phyloP scores from a whole-genome alignment of 306 rosid species.

The Inga laurina region DNA sequence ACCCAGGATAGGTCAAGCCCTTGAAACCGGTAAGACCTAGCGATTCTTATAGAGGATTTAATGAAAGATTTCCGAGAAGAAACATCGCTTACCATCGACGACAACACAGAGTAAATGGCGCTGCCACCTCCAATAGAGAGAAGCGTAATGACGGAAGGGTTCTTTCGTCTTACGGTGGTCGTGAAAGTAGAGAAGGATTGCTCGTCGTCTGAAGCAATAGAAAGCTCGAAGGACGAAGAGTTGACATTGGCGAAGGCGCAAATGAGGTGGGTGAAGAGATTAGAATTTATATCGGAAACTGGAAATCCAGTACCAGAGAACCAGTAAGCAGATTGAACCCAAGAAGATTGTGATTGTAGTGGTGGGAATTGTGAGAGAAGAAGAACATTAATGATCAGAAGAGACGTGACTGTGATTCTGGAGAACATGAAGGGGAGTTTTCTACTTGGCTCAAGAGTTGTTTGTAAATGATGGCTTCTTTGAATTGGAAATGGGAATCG shows the following conservation, averaged over 20 bases:
- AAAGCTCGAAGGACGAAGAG: conserved; percentile 40
- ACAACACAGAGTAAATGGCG: no score
- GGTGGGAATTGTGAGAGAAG: background rate
- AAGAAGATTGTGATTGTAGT: conserved; percentile 33
- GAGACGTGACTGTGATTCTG: background rate
- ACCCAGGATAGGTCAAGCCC: conserved; percentile 45
- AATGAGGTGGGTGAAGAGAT: conserved; percentile 43
- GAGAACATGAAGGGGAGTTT: background rate
- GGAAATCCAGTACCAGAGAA: background rate
- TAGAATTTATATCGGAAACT: conserved; percentile 32
- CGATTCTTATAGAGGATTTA: conserved; percentile 33
- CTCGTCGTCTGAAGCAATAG: background rate
- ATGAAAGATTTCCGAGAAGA: conserved; percentile 36
- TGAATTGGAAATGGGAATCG: background rate
- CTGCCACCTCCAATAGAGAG: conserved; percentile 19
- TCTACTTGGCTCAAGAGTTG: background rate
- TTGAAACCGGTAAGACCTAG: conserved; percentile 39
- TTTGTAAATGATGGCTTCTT: background rate
- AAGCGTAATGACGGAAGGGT: conserved; percentile 35
- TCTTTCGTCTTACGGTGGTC: conserved; percentile 15
- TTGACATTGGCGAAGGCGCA: conserved; percentile 35
- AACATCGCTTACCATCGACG: conserved; percentile 12
- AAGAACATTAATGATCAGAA: conserved; percentile 1
- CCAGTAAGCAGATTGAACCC: conserved; percentile 43
- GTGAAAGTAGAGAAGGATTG: conserved; percentile 36